These are phyloP conservation scores for Neophaeococcomyces aloes DNA, from an alignment of 2,329 filamentous ascomycete species.

Conservation along the genomic window DNA sequence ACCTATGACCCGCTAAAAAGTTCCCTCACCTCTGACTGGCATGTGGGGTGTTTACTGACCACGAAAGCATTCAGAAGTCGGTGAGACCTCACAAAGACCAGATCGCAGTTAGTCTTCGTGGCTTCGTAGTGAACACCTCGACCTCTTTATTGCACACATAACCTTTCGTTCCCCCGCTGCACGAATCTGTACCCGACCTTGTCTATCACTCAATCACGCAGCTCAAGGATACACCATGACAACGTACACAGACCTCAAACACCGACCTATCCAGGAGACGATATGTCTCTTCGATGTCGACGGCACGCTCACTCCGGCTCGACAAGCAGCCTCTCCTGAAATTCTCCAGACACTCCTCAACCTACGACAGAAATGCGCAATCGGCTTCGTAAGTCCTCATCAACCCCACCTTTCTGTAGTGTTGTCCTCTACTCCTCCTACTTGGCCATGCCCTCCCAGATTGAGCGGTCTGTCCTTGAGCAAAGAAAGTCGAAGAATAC, in stretches of 20 bases:
- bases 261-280: slow-evolving; percentile 83
- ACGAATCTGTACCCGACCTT: not conserved
- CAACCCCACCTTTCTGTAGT: not conserved
- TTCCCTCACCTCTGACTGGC: not conserved
- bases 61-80: slow-evolving; percentile 2
- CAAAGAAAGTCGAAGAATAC: not conserved
- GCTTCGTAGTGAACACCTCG: not conserved
- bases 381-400: slow-evolving; percentile 54
- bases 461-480: no score
- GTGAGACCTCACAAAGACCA: slow-evolving; percentile 3
- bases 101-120: not conserved
- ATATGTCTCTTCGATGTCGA: slow-evolving; percentile 96
- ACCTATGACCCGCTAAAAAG: not conserved
- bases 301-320: slow-evolving; percentile 74
- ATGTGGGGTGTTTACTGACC: not conserved
- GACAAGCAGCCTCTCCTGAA: slow-evolving; percentile 65
- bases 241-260: slow-evolving; percentile 52
- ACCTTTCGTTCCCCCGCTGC: not conserved
- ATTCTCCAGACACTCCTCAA: slow-evolving; percentile 70
- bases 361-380: slow-evolving; percentile 77
- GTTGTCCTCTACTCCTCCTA: not conserved
- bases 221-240: not conserved
- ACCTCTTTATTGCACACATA: not conserved
- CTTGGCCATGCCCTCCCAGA: not conserved
- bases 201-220: not conserved